Evolutionary conservation across 1,139 yeast genomes (phyloP), one percentile per base, ranked within the genome.

Genomic region (Nakaseomyces uthaithaninus): DNA sequence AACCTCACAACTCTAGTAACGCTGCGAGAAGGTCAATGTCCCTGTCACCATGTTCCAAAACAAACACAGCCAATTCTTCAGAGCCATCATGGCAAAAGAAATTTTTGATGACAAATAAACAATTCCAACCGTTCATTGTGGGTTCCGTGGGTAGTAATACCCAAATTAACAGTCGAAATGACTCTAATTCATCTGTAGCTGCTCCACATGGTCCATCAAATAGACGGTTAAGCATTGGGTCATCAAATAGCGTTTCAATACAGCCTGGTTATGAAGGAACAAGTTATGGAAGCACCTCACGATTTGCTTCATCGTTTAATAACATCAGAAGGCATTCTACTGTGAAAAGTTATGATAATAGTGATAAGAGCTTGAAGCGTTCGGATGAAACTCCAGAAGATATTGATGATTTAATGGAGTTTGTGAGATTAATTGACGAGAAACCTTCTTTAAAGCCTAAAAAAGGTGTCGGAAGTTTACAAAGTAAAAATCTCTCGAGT

Each of bases 381-480:
- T 19, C n/a, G 2, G 45, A 39, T 28, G 45, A 39, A 2, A 34
- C 41, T 11, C 39, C 48, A n/a, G 51, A 46, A 39, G 39, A 37
- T 38, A 80, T 17, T 49, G 87, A 83, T 44, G 95, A 83, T 51
- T 68, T 87, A 20, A 75, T 82, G 42, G 86, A 81, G 41, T 89
- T 89, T 65, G 84, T 89, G 39, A 72, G 77, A 48, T 69, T 86
- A 75, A 74, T 89, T 38, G 96, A 91, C 49, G 76, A 81, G 38
- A 71, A 76, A 40, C 79, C 75, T 35, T 76, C 74, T 42, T 69
- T 77, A 4, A 72, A 67, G 67, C 67, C 48, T 55, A 76, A 53
- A 49, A 72, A 49, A 52, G 66, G 44, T 44, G 69, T 54, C 45
- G 26, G 41, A 1, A 42, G 35, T 7, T 52, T 51, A 25, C 53